Base-by-base conservation (phyloP, 148 eudicot genomes). In the Vaccinium darrowii region DNA sequence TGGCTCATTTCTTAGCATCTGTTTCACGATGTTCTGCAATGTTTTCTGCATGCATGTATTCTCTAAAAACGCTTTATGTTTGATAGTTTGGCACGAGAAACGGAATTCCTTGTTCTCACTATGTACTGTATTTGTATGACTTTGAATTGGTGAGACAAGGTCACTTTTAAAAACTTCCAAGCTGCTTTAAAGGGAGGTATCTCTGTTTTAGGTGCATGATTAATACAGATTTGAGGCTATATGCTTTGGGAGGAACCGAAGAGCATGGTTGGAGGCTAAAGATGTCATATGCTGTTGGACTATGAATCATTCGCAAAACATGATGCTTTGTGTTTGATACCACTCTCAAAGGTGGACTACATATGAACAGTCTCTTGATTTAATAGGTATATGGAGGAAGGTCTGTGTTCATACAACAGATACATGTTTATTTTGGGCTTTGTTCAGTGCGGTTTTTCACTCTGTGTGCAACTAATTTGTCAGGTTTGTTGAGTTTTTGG, bases 401-500 rank as follows among this genome's bases (percentile, higher is more conserved):
- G 54, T 49, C 27, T 76, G 27, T 47, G 53, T 81, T n/a, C 71
- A 25, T 27, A 25, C 33, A 53, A 27, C 49, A 81, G 65, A 81
- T 25, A 47, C 51, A 65, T 49, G 83, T n/a, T 65, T 54, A 9
- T 25, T 65, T 81, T 60, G 73, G 56, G 9, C 47, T 39, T 81
- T 23, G 9, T n/a, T 51, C 4, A 65, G 36, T 81, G 83, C 47
- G 16, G 23, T 39, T 81, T 47, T 81, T 47, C 39, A 63, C n/a
- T 1, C 12, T 23, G 47, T 81, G 58, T 81, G 76, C 39, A 65
- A 81, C 71, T 81, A 12, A 60, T 81, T 63, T 81, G 83, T 69
- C 83, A 65, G 83, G 83, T 81, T 49, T 81, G 76, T 43, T 63
- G 75, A n/a, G 33, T 63, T 14, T 1, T 43, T 65, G n/a, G 75